Conservation (phyloP, 78 protist species). For the Cavenderia fasciculata region DNA sequence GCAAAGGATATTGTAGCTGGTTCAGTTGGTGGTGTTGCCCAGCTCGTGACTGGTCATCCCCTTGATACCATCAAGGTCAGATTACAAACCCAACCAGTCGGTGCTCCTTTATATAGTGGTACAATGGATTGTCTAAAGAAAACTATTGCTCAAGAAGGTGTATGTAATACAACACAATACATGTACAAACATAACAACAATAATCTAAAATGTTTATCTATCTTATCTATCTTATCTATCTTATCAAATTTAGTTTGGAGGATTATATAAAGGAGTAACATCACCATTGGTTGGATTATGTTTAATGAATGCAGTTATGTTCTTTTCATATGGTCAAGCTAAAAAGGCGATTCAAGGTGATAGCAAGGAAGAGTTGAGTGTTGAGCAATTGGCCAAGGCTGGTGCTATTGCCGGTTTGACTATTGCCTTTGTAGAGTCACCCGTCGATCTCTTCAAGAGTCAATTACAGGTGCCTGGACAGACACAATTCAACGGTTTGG, state of each 20-base stretch:
- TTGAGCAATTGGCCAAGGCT: constrained; percentile 31
- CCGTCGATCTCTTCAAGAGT: constrained; percentile 77
- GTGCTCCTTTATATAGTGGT: constrained; percentile 68
- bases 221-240: background rate
- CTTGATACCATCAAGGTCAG: constrained; percentile 80
- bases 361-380: background rate
- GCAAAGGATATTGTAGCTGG: constrained; percentile 75
- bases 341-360: constrained; percentile 42
- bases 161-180: background rate
- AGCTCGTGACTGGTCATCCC: constrained; percentile 77
- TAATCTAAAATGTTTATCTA: background rate
- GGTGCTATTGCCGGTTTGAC: constrained; percentile 76
- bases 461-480: constrained; percentile 61
- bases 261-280: constrained; percentile 81
- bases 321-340: constrained; percentile 75
- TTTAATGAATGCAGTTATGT: constrained; percentile 75
- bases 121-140: constrained; percentile 76
- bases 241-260: constrained; percentile 52
- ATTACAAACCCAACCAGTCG: constrained; percentile 81
- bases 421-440: constrained; percentile 68
- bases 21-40: constrained; percentile 79
- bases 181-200: background rate
- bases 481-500: constrained; percentile 29
- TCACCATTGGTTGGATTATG: constrained; percentile 81
- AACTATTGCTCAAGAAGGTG: constrained; percentile 76